These are phyloP conservation scores for Venturia pyrina DNA, from an alignment of 2,329 filamentous ascomycete species.

Conservation along the genomic window DNA sequence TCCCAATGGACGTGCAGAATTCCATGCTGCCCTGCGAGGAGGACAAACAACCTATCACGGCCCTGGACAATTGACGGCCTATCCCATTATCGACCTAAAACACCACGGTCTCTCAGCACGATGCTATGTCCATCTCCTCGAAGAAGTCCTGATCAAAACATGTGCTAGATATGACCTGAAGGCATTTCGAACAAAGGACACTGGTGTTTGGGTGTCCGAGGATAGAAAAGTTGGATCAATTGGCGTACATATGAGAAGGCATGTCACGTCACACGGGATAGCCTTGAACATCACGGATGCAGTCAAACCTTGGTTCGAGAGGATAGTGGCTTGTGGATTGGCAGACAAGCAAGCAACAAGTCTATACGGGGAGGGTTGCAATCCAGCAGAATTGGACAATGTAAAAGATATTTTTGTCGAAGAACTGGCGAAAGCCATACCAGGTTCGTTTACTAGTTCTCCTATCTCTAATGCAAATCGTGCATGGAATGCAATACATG, in stretches of 20 bases:
- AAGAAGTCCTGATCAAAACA: conserved; percentile 61
- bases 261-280: conserved; percentile 76
- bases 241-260: conserved; percentile 79
- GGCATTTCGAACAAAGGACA: conserved; percentile 59
- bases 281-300: conserved; percentile 68
- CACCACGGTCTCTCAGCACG: conserved; percentile 58
- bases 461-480: neutral
- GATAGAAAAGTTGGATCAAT: conserved; percentile 74
- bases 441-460: neutral
- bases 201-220: conserved; percentile 63
- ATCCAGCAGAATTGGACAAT: conserved; percentile 24
- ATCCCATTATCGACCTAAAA: conserved; percentile 77
- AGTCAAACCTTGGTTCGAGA: conserved; percentile 47
- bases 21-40: conserved; percentile 66
- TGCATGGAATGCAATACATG: neutral
- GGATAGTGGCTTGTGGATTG: conserved; percentile 86
- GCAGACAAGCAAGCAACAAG: conserved; percentile 72
- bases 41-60: conserved; percentile 94
- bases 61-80: conserved; percentile 85
- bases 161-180: conserved; percentile 51
- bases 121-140: conserved; percentile 68
- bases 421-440: conserved; percentile 22
- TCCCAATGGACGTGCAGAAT: conserved; percentile 40
- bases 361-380: conserved; percentile 46
- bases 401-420: conserved; percentile 33